Evolutionary conservation across 1,284 basidiomycete species (phyloP), one percentile per base, ranked within the genome.

Genomic region (Calocybe gambosa): DNA sequence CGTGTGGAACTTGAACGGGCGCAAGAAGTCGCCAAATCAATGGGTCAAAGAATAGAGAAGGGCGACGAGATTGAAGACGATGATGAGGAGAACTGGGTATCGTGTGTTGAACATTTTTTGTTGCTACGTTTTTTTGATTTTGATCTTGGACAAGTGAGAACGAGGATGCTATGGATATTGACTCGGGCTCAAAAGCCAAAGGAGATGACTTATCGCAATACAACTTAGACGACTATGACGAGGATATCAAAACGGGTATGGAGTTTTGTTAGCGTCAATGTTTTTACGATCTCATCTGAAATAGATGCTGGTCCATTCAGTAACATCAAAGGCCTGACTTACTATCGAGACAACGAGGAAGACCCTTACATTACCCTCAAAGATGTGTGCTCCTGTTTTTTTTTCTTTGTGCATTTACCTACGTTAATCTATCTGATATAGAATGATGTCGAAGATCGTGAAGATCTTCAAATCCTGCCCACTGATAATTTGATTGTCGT

Each of bases 321-420:
- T 65, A 96, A 93, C 61, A 92, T 99, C 67, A 96, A 96, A 62
- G 94, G 95, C 4, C 70, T 99, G 43, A 87, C 88, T 31, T 96
- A 89, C 63, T 94, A 97, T 66, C 82, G 84, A 43, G 82, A 90
- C 59, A 93, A 95, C 62, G 79, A 90, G 47, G 93, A 98, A 38
- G 96, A 99, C 67, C 96, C 96, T 0, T 99, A 95, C 63, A 89
- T 99, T 57, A 99, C 95, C 0, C 68, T 99, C 25, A 93, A 96
- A 74, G 90, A 94, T 62, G 91, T 89, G 55, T 33, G 79, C n/a
- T n/a, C n/a, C n/a, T n/a, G n/a, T n/a, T n/a, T 65, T 20, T 0
- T 16, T 28, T n/a, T 41, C 2, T 43, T 7, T 8, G 3, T 16
- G 1, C 8, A 13, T 31, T 20, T 39, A 39, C 46, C 20, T 34